Base-by-base conservation (phyloP, 768 basidiomycete genomes). In the Butyriboletus loyo region DNA sequence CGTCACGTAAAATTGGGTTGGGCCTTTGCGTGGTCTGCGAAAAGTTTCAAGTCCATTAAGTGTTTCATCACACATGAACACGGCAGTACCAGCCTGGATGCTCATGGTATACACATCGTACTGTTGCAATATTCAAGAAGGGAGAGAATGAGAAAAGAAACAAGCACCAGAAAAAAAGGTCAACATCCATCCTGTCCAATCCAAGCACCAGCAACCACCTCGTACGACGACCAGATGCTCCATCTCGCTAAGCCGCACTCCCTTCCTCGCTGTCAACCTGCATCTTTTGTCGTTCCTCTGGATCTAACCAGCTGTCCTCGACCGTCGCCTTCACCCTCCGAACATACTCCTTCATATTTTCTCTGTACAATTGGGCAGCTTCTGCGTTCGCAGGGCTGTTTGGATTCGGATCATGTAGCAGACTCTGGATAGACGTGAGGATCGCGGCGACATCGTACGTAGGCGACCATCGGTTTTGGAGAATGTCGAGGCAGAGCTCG, bases 361-460 rank as follows among this genome's bases (percentile, higher is more conserved):
- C 96, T 52, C 96, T 77, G 66, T 95, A 99, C 55, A 99, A 71
- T 72, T 94, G 92, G 7, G 97, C 97, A 0, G 97, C 97, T 73
- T 99, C 97, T 4, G 94, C 96, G 66, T 99, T 99, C 5, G 96
- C 97, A 14, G 97, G 96, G 65, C 93, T 96, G 69, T 94, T 93
- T 2, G 96, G 96, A 70, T 99, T 99, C 13, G 97, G 97, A 71
- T 99, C 97, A 65, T 98, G 95, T 54, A 99, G 75, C 50, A 99
- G 74, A 70, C 87, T 91, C 71, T 98, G 97, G 53, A 99, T 96
- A 60, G 87, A 90, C 9, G 97, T 99, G 63, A 99, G 78, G 73
- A 98, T 98, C 27, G 97, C 97, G 19, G 95, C 93, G 49, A 99
- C 97, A 66, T 99, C 97, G 72, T 99, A 99, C 1, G 97, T 98